Base-by-base conservation (phyloP, 108 stramenopile genomes). In the Skeletonema potamos region DNA sequence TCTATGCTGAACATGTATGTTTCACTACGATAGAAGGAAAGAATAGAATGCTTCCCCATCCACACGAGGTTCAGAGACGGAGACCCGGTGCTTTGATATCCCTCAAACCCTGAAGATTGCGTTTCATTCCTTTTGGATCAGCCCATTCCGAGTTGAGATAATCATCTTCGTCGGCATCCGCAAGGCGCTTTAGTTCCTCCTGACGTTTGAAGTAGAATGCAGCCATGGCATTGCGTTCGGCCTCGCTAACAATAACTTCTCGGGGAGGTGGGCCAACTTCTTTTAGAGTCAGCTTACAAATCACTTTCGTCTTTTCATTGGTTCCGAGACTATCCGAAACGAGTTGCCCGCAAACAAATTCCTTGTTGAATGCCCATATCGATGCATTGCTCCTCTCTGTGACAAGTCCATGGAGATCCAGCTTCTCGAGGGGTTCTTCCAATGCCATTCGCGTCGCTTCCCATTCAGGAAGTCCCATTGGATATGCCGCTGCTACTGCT, bases 191-290 rank as follows among this genome's bases (percentile, higher is more conserved):
- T 57, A 92, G 54, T 79, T 96, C 94, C 86, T 96, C 93, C 66
- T 95, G 92, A 26, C 89, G 77, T 82, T 94, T 94, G 82, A 93
- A 93, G 62, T 96, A 95, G 62, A 87, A 89, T 46, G 92, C 93
- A 79, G 95, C 88, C 94, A 96, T 96, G 27, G 94, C 92, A 84
- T 94, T 89, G 17, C 94, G 80, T 64, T 96, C 96, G 2, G 88
- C 93, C 73, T 96, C 96, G 59, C 82, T 84, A 13, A 96, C 87
- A 3, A 83, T 91, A 2, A 93, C 79, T 57, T 96, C 96, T n/a
- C 96, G 75, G 0, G 79, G 85, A 0, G 96, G 96, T 11, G 96
- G 81, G 15, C 96, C 96, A 27, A 54, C 62, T 3, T 88, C 92
- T 30, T 87, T 82, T 13, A 68, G 55, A 62, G 91, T 87, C 36